phyloP scores from a whole-genome alignment of 768 basidiomycete genomes.

The Boletales sp. region DNA sequence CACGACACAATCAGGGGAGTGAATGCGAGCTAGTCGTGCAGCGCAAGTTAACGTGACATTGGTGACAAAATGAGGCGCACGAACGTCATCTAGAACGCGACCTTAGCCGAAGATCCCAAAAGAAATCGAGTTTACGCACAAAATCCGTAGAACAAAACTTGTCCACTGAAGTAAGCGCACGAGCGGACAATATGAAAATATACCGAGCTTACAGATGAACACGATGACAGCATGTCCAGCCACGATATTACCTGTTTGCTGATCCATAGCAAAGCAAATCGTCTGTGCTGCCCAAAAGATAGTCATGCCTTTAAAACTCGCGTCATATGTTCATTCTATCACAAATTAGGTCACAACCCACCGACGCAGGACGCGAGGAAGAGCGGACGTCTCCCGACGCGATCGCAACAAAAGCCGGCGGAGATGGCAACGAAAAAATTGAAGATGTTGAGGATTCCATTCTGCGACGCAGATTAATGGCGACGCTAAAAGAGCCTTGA shows the following conservation, averaged over 20 bases:
- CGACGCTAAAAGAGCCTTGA: too few species aligned
- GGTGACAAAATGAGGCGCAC: slow-evolving; percentile 2
- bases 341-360: slow-evolving; percentile 18
- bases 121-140: slow-evolving; percentile 20
- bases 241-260: slow-evolving; percentile 19
- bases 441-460: slow-evolving; percentile 52
- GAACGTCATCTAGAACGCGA: slow-evolving; percentile 28
- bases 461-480: slow-evolving; percentile 27
- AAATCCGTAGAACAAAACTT: slow-evolving; percentile 39
- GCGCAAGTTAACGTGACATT: too few species aligned
- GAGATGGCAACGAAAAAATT: slow-evolving; percentile 52
- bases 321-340: slow-evolving; percentile 23
- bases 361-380: slow-evolving; percentile 48
- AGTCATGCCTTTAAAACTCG: slow-evolving; percentile 38
- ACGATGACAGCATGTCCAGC: slow-evolving; percentile 43
- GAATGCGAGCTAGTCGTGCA: slow-evolving; percentile 31
- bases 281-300: slow-evolving; percentile 40
- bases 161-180: not conserved
- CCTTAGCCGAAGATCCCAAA: not conserved
- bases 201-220: slow-evolving; percentile 37
- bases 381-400: slow-evolving; percentile 46
- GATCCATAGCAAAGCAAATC: slow-evolving; percentile 32
- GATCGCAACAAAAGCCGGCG: slow-evolving; percentile 48
- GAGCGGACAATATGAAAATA: not conserved
- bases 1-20: slow-evolving; percentile 39